A percentile compares a stretch with the other conserved stretches of the same genome.
These are phyloP conservation scores for Acacia pycnantha DNA, from an alignment of 331 rosid genomes.

Conservation along the genomic window DNA sequence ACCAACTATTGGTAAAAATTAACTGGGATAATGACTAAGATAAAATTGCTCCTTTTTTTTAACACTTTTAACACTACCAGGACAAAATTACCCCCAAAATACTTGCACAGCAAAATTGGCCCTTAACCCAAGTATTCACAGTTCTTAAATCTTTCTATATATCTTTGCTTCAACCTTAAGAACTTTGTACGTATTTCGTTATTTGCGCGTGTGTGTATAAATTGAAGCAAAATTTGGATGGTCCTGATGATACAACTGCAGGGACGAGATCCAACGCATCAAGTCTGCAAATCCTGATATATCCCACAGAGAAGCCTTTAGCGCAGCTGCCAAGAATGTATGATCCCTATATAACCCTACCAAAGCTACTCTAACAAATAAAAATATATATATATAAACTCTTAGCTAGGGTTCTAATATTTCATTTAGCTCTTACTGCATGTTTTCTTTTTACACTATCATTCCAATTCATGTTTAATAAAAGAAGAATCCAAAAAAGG, in stretches of 20 bases:
- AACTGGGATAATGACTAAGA: no score
- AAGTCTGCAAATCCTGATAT: conserved; percentile 90
- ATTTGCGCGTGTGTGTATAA: background rate
- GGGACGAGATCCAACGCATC: conserved; percentile 94
- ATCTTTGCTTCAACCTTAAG: background rate
- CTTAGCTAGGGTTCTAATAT: background rate
- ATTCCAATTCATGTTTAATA: background rate
- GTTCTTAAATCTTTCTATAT: background rate
- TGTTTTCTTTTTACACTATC: background rate
- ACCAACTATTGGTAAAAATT: no score
- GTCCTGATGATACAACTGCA: conserved; percentile 34
- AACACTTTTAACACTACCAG: no score
- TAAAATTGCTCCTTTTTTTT: no score
- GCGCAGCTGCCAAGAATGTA: conserved; percentile 94
- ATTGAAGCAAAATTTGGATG: conserved; percentile 29
- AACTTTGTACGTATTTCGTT: background rate
- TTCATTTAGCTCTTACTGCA: conserved; percentile 4
- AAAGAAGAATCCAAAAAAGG: background rate
- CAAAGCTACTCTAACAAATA: background rate
- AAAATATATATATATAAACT: background rate
- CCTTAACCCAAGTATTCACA: no score
- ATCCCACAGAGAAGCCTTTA: conserved; percentile 88
- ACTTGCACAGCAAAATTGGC: no score
- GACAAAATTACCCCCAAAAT: no score
- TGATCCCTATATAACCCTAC: conserved; percentile 20